A percentile compares a stretch with the other conserved stretches of the same genome.
Evolutionary conservation across 176 grass and related monocot genomes (phyloP).

Genomic region (Guadua angustifolia): DNA sequence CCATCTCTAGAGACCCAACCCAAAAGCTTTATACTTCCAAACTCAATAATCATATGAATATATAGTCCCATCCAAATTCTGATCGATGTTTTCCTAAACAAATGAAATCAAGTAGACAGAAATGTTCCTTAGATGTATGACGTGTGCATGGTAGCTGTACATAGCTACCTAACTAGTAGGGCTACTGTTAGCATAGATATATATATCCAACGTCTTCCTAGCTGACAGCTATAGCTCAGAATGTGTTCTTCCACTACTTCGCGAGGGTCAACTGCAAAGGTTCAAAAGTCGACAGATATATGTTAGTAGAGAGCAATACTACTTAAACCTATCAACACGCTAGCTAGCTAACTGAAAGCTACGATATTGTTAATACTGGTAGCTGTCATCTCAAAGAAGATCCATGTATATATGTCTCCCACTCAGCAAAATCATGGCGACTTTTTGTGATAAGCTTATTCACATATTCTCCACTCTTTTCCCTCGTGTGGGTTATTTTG

Average conservation of each 20-base stretch:
- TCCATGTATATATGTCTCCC: conserved; percentile 55
- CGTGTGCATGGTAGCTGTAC: neutral
- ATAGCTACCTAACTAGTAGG: no score
- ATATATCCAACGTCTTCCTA: neutral
- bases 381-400: conserved; percentile 50
- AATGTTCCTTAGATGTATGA: conserved; percentile 32
- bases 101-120: neutral
- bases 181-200: neutral
- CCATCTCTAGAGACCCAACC: neutral
- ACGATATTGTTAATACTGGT: conserved; percentile 39
- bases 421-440: conserved; percentile 44
- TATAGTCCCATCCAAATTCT: neutral
- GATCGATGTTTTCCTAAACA: neutral
- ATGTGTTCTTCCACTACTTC: conserved; percentile 50
- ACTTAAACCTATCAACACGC: conserved; percentile 25
- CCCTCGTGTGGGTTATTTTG: conserved; percentile 35
- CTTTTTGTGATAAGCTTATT: conserved; percentile 43
- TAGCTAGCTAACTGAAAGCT: conserved; percentile 16
- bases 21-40: neutral
- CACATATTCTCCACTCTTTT: conserved; percentile 42
- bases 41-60: neutral
- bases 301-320: conserved; percentile 8
- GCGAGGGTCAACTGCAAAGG: conserved; percentile 39
- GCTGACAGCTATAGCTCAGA: conserved; percentile 1
- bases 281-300: neutral